Conservation (phyloP, 1,139 yeast species). For the Lodderomyces pseudojiufengensis region DNA sequence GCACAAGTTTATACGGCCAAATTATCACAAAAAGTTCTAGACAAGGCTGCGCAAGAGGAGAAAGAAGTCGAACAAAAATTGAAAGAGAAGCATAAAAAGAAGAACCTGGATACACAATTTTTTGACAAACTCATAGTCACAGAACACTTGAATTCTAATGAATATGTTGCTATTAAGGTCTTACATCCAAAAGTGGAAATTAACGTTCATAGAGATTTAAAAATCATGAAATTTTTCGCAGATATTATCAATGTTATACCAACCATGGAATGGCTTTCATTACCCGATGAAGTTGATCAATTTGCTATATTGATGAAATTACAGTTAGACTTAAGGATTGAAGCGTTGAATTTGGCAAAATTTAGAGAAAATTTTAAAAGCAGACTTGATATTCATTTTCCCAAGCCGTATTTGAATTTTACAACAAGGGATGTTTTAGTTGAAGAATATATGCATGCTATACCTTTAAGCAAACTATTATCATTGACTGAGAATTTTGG, state of each 20-base stretch:
- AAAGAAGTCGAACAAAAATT: constrained; percentile 15
- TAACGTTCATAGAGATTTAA: constrained; percentile 74
- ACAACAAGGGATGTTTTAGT: constrained; percentile 74
- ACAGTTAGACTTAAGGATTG: constrained; percentile 87
- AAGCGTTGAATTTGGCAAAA: constrained; percentile 71
- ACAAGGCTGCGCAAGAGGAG: constrained; percentile 29
- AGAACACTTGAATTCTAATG: constrained; percentile 40
- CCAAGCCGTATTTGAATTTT: constrained; percentile 65
- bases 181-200: constrained; percentile 81
- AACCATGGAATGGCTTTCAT: constrained; percentile 95
- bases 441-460: constrained; percentile 80
- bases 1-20: constrained; percentile 90
- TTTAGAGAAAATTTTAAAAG: constrained; percentile 62
- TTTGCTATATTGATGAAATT: constrained; percentile 81
- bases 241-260: constrained; percentile 65
- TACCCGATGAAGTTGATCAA: constrained; percentile 92
- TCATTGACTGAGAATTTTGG: constrained; percentile 41
- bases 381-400: constrained; percentile 70
- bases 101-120: constrained; percentile 18
- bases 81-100: constrained; percentile 8
- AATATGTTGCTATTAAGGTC: constrained; percentile 84
- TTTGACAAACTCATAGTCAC: constrained; percentile 37
- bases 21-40: constrained; percentile 45
- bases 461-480: constrained; percentile 73
- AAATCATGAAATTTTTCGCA: constrained; percentile 82